Evolutionary conservation across 2,329 filamentous ascomycete genomes (phyloP).

Genomic region (Calonectria multiphialidica): DNA sequence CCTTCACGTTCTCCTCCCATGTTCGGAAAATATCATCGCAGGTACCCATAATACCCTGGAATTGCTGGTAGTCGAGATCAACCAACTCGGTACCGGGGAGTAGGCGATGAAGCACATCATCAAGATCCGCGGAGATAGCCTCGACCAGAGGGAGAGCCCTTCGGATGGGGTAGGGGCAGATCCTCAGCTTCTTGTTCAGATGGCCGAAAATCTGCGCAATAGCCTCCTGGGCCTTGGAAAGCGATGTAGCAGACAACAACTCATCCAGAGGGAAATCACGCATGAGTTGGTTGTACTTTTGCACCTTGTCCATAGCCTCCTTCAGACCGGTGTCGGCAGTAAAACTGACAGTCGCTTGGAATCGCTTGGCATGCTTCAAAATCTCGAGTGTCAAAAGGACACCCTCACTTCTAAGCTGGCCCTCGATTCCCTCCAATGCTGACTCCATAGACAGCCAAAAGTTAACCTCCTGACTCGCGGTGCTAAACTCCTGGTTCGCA

Average conservation of each 20-base stretch:
- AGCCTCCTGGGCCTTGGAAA: slow-evolving; percentile 90
- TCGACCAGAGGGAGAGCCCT: slow-evolving; percentile 95
- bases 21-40: slow-evolving; percentile 88
- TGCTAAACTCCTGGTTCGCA: slow-evolving; percentile 68
- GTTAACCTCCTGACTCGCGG: slow-evolving; percentile 97
- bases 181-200: slow-evolving; percentile 96
- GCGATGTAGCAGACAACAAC: slow-evolving; percentile 88
- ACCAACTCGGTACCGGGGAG: slow-evolving; percentile 90
- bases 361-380: slow-evolving; percentile 95
- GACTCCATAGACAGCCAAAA: slow-evolving; percentile 99
- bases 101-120: slow-evolving; percentile 86
- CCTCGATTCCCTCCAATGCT: slow-evolving; percentile 90
- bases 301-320: slow-evolving; percentile 94
- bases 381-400: slow-evolving; percentile 94
- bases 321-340: slow-evolving; percentile 95
- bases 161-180: slow-evolving; percentile 94
- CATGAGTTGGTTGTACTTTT: slow-evolving; percentile 99
- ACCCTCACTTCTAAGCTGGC: slow-evolving; percentile 87
- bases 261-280: slow-evolving; percentile 97
- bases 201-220: slow-evolving; percentile 92
- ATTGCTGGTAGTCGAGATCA: slow-evolving; percentile 92
- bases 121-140: slow-evolving; percentile 93
- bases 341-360: slow-evolving; percentile 97
- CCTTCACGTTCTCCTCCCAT: slow-evolving; percentile 97
- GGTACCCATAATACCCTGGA: slow-evolving; percentile 84